Evolutionary conservation across 305 asterid species (phyloP).

Genomic region (Fraxinus greggii): DNA sequence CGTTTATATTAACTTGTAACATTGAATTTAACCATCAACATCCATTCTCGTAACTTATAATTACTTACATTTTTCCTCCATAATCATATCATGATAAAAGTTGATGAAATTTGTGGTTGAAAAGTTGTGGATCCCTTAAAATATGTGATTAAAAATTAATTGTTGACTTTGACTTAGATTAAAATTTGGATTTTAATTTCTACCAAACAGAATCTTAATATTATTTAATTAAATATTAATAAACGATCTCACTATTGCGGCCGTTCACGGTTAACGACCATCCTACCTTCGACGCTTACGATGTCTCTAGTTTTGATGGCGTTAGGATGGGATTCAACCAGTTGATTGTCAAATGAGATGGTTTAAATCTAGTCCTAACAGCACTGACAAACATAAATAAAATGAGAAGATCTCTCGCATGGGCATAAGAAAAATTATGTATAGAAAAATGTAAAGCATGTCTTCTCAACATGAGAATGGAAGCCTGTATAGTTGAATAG

Average conservation of each 20-base stretch:
- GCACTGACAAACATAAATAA: background rate
- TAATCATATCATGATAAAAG: background rate
- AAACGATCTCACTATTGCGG: too few species aligned
- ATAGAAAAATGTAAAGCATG: constrained; percentile 13
- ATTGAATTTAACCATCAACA: background rate
- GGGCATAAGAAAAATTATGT: background rate
- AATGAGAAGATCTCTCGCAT: background rate
- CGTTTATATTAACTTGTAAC: too few species aligned
- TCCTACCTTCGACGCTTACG: background rate
- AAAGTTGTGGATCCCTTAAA: too few species aligned
- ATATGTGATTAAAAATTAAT: too few species aligned
- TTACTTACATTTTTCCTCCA: too few species aligned
- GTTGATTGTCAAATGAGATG: background rate
- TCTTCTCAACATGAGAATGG: constrained; percentile 23
- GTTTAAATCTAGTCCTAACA: background rate
- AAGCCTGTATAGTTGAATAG: constrained; percentile 23
- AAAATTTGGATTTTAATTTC: too few species aligned
- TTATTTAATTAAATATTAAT: too few species aligned
- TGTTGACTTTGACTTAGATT: too few species aligned
- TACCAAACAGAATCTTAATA: too few species aligned
- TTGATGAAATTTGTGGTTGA: too few species aligned
- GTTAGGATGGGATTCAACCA: background rate
- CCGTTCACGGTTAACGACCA: too few species aligned
- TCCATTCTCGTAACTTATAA: background rate
- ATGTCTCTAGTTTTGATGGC: background rate